Percentiles rank a stretch among this genome's conserved stretches.
Conservation (phyloP, 495 filamentous ascomycete genomes). For the Amorphotheca resinae region DNA sequence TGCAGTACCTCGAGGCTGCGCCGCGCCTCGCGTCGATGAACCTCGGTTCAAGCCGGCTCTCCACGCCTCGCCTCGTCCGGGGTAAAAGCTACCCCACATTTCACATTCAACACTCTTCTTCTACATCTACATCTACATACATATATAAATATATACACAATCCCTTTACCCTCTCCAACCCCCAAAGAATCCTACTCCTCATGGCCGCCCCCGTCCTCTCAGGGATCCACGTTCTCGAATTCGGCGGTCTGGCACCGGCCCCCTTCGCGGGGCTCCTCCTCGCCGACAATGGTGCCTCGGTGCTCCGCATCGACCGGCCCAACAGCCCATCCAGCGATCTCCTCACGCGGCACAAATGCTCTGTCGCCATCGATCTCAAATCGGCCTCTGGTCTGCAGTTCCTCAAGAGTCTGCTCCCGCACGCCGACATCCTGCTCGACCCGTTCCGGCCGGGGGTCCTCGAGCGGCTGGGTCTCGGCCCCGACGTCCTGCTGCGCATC, state of each 20-base stretch:
- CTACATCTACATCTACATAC: too few relatives aligned
- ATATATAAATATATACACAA: too few relatives aligned
- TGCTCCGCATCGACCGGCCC: slow-evolving; percentile 74
- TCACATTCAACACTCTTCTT: too few relatives aligned
- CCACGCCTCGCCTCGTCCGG: too few relatives aligned
- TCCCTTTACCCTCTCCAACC: too few relatives aligned
- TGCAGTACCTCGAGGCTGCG: too few relatives aligned
- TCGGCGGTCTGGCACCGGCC: slow-evolving; percentile 79
- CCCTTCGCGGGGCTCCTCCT: slow-evolving; percentile 85
- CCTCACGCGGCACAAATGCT: slow-evolving; percentile 66
- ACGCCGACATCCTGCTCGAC: slow-evolving; percentile 75
- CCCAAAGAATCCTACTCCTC: too few relatives aligned
- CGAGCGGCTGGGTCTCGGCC: slow-evolving; percentile 67
- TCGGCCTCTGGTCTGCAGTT: slow-evolving; percentile 46
- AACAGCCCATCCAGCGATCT: slow-evolving; percentile 46
- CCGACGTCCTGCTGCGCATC: slow-evolving; percentile 43
- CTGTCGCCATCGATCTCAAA: slow-evolving; percentile 68
- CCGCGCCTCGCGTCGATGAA: too few relatives aligned
- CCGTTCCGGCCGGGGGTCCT: slow-evolving; percentile 86
- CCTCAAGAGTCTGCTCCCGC: slow-evolving; percentile 47
- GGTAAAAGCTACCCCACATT: too few relatives aligned
- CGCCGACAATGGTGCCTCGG: slow-evolving; percentile 75
- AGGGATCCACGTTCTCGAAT: slow-evolving; percentile 73
- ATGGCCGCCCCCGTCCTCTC: slow-evolving; percentile 44
- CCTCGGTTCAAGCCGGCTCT: too few relatives aligned